Evolutionary conservation across 106 monocot genomes (phyloP), one percentile per base, ranked within the genome.

Genomic region (Allium sativum): DNA sequence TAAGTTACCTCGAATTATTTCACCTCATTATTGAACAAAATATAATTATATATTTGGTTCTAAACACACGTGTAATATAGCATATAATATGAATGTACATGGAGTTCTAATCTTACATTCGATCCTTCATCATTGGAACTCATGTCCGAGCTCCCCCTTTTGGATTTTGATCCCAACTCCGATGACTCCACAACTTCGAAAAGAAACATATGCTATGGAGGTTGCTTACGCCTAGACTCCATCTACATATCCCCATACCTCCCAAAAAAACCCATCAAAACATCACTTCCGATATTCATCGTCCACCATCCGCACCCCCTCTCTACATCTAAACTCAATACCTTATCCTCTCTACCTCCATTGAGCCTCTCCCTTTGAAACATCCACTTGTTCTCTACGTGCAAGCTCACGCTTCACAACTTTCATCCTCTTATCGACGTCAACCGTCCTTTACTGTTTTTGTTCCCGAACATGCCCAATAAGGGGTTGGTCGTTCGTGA

Each of bases 221-320:
- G 70, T 4, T 76, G 76, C 59, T 65, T 70, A 45, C 70, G 76
- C 13, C 76, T 70, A 1, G 9, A n/a, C 7, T 19, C 31, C 48
- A 72, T 74, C 12, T 80, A 75, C 75, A 55, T 80, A 48, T 80
- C 75, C 72, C 67, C 66, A 10, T 67, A 67, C 53, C 71, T 76
- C 51, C 80, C 80, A 7, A 3, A 71, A 9, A 16, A 48, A 0
- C 72, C 80, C 13, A 63, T 80, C 72, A 53, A 58, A 58, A 80
- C 80, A 51, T 67, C 68, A 57, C 68, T 72, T 15, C 11, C 13
- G 13, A 51, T 80, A 45, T 6, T 80, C 57, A 31, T 80, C 76
- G 72, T 80, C 62, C 80, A 80, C 62, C 80, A 80, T 61, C 79
- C 79, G 40, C 65, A 80, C 56, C 56, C 75, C 65, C 75, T 75